Base-by-base conservation (phyloP, 2,329 filamentous ascomycete species). In the Fusarium burgessii region DNA sequence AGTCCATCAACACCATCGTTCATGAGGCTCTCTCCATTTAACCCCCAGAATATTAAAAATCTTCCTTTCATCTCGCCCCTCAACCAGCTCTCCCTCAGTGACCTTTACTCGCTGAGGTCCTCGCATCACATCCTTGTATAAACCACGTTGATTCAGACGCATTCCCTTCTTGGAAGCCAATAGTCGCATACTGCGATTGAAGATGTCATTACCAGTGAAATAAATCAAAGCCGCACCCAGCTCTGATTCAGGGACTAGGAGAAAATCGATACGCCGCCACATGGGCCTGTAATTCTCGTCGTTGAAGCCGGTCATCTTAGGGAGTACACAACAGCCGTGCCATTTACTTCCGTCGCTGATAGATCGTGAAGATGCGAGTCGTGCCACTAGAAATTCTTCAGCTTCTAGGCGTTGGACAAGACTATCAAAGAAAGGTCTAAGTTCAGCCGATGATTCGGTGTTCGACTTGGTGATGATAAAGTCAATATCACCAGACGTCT, bases 161-260 rank as follows among this genome's bases (percentile, higher is more conserved):
- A 97, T 94, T 0, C 90, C 89, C 81, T 93, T 96, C 80, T 90
- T 94, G 41, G 90, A 89, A 17, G 94, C 94, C 70, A 98, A 80
- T 18, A 97, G 81, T 70, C 95, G 84, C 79, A 98, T 88, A 77
- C 93, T 97, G 18, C 95, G 86, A 79, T 98, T 98, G 83, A 98
- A 98, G 36, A 97, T 92, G 78, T 97, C 95, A 73, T 98, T 96
- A 2, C 95, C 95, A 0, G 95, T 98, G 77, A 98, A 98, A 78
- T 98, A 98, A n/a, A 98, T 87, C 67, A 98, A 79, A 1, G 95
- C 94, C 0, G 93, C 95, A 2, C 95, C 95, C 54, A 94, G 86
- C 79, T 97, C 91, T 4, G 88, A 84, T 72, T 90, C 90, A 0
- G 95, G 94, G 2, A 97, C 95, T 7, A 97, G 87, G 3, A 98